Percentiles rank a stretch among this genome's conserved stretches.
phyloP scores from a whole-genome alignment of 208 protist genomes.

The Acanthamoeba culbertsoni region DNA sequence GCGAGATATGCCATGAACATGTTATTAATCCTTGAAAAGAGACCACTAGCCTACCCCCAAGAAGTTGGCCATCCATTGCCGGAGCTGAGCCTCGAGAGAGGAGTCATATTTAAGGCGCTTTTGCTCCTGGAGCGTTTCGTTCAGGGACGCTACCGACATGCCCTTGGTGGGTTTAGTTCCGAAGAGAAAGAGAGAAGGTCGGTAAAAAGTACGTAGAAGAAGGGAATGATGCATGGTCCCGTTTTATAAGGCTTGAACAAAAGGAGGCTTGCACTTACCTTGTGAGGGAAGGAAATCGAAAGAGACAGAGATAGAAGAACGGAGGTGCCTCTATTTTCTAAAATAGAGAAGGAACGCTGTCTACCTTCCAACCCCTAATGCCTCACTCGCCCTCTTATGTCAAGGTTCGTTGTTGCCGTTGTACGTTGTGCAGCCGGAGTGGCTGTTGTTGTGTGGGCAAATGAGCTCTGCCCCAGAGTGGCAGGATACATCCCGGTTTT shows the following conservation, averaged over 20 bases:
- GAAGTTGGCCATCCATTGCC: background rate
- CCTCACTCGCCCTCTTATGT: background rate
- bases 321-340: background rate
- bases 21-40: background rate
- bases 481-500: too few species aligned
- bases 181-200: too few species aligned
- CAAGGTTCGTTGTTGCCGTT: background rate
- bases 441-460: background rate
- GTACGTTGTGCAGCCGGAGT: background rate
- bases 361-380: background rate
- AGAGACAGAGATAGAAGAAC: background rate
- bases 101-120: slow-evolving; percentile 14
- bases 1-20: background rate
- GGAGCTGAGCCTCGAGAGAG: background rate
- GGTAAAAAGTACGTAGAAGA: too few species aligned
- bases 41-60: background rate
- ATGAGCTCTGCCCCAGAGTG: too few species aligned
- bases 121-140: slow-evolving; percentile 5
- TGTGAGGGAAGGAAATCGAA: background rate
- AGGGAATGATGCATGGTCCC: too few species aligned
- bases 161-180: too few species aligned
- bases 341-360: background rate
- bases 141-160: background rate
- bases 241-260: too few species aligned
- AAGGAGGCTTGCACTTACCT: too few species aligned